phyloP scores from a whole-genome alignment of 805 yeast species.

The Yarrowia deformans region DNA sequence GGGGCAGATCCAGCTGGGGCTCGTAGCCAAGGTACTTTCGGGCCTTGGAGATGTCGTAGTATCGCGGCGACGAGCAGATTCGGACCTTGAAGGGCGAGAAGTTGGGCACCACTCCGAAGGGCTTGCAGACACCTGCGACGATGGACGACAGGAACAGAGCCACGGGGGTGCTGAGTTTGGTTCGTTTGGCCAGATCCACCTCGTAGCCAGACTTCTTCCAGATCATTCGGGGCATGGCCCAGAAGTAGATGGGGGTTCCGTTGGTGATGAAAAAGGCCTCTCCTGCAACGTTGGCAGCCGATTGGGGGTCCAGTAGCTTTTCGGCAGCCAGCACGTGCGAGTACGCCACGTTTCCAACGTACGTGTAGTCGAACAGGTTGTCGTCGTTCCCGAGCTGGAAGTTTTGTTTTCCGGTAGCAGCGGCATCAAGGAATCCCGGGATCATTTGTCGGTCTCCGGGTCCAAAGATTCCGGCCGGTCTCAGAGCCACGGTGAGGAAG shows the following conservation, averaged over 20 bases:
- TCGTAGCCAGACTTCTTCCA: slow-evolving; percentile 94
- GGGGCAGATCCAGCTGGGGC: slow-evolving; percentile 56
- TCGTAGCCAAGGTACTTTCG: slow-evolving; percentile 75
- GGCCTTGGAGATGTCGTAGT: slow-evolving; percentile 91
- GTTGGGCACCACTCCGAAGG: slow-evolving; percentile 87
- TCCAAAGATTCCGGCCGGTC: slow-evolving; percentile 99
- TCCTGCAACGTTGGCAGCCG: slow-evolving; percentile 67
- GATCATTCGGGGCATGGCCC: slow-evolving; percentile 95
- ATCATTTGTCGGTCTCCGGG: slow-evolving; percentile 98
- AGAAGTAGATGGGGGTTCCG: slow-evolving; percentile 93
- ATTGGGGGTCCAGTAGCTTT: slow-evolving; percentile 60
- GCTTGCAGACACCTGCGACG: slow-evolving; percentile 73
- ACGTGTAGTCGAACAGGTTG: slow-evolving; percentile 95
- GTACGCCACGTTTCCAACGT: slow-evolving; percentile 98
- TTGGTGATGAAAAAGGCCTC: slow-evolving; percentile 90
- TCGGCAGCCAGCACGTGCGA: slow-evolving; percentile 93
- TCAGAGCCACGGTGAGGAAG: slow-evolving; percentile 79
- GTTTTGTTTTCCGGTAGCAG: slow-evolving; percentile 82
- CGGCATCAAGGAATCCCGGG: slow-evolving; percentile 87
- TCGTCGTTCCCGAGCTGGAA: slow-evolving; percentile 95
- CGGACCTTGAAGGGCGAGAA: slow-evolving; percentile 94
- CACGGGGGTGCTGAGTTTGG: slow-evolving; percentile 53
- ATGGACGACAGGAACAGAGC: slow-evolving; percentile 84
- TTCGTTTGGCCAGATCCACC: slow-evolving; percentile 65
- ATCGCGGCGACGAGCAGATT: slow-evolving; percentile 90